Base-by-base conservation (phyloP, 352 stramenopile genomes). In the Globisporangium perplexum region DNA sequence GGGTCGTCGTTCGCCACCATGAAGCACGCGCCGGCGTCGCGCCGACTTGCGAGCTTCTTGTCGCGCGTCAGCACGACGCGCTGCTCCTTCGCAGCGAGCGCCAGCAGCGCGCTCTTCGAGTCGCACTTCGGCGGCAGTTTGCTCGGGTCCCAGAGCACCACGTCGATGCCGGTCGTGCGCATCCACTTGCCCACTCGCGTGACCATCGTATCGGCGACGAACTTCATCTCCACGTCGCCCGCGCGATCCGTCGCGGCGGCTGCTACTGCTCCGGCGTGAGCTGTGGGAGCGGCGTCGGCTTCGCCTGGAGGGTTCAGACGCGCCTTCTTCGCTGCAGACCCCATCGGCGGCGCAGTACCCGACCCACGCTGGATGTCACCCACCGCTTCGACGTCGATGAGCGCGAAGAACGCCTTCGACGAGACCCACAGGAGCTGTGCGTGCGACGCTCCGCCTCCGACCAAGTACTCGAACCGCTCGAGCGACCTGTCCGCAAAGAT, bases 1-100 rank as follows among this genome's bases (percentile, higher is more conserved):
- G 74, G 71, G 47, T 89, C 75, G 50, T 90, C 80, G 41, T 72
- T 87, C 0, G 77, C 74, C 10, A 93, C 72, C 3, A 90, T 75
- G 53, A 89, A 89, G 60, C 79, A 93, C 2, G 79, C 82, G 10
- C 80, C 75, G 3, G 79, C 77, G 51, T 88, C 78, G 4, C 82
- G 75, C 20, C 81, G 69, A 23, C 74, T 66, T 0, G 77, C 75
- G 10, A 93, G 60, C 24, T 88, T 88, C 60, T 86, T 88, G 66
- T 90, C 82, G 7, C 79, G 68, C 7, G 82, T 93, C 46, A 93
- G 38, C 7, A 93, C 38, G 30, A 90, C 88, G n/a, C 82, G 75
- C 35, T 89, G 70, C 42, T 93, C 79, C 4, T 54, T 59, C n/a
- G 68, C 66, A 1, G 82, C 74, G 7, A 82, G 35, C 4, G 62